Evolutionary conservation across 2,329 filamentous ascomycete species (phyloP).

Genomic region (Madurella mycetomatis): DNA sequence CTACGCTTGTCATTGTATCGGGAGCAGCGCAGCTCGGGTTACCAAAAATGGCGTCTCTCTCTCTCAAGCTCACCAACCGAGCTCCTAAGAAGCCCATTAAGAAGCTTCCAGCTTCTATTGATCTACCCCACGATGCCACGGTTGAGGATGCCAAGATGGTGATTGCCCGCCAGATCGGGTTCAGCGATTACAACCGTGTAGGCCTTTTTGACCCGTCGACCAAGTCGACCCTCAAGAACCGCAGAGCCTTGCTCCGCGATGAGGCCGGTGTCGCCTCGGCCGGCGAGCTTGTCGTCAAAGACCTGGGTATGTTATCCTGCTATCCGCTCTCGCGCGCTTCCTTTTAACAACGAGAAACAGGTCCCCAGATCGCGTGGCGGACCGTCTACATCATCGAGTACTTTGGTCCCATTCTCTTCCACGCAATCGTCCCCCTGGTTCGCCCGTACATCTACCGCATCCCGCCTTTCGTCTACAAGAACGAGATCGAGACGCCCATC

Average conservation of each 20-base stretch:
- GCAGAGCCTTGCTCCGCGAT: slow-evolving; percentile 48
- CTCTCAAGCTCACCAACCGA: slow-evolving; percentile 42
- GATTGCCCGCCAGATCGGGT: slow-evolving; percentile 48
- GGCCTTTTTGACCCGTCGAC: slow-evolving; percentile 57
- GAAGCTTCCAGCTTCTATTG: slow-evolving; percentile 49
- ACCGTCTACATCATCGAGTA: slow-evolving; percentile 97
- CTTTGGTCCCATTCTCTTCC: slow-evolving; percentile 83
- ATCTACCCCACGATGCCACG: slow-evolving; percentile 47
- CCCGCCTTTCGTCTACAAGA: slow-evolving; percentile 40
- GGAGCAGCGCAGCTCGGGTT: background rate
- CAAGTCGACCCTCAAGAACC: slow-evolving; percentile 61
- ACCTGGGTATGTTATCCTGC: slow-evolving; percentile 64
- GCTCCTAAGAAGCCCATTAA: slow-evolving; percentile 49
- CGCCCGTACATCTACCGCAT: slow-evolving; percentile 67
- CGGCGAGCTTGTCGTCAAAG: slow-evolving; percentile 76
- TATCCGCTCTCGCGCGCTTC: background rate
- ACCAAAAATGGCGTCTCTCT: slow-evolving; percentile 28
- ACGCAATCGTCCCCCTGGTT: slow-evolving; percentile 66
- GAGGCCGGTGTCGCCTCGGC: slow-evolving; percentile 45
- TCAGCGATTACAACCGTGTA: slow-evolving; percentile 57
- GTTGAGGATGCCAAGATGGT: slow-evolving; percentile 57
- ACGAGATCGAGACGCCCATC: slow-evolving; percentile 47
- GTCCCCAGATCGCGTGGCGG: slow-evolving; percentile 84
- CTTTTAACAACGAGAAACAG: slow-evolving; percentile 40
- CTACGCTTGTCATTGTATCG: background rate